Percentiles rank a stretch among this genome's conserved stretches.
Conservation (phyloP, 441 rosid genomes). For the Biscutella laevigata region DNA sequence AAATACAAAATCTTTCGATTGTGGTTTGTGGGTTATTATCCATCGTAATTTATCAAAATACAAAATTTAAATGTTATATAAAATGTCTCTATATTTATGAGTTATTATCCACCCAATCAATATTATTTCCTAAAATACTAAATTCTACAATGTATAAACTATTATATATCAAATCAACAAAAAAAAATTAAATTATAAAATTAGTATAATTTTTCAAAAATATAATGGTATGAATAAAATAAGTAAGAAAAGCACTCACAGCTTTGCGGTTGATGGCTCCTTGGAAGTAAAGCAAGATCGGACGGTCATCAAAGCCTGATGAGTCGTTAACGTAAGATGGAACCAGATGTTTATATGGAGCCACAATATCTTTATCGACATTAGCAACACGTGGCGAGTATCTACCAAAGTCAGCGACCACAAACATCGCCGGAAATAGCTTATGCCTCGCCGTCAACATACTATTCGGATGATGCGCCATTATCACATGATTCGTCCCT, state of each 20-base stretch:
- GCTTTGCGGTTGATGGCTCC: slow-evolving; percentile 93
- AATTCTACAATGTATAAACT: too few species aligned
- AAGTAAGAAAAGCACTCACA: slow-evolving; percentile 28
- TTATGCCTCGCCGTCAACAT: slow-evolving; percentile 65
- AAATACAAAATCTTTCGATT: too few species aligned
- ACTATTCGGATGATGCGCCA: slow-evolving; percentile 94
- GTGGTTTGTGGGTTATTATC: too few species aligned
- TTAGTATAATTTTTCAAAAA: too few species aligned
- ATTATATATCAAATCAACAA: too few species aligned
- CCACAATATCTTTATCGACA: slow-evolving; percentile 75
- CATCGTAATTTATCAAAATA: too few species aligned
- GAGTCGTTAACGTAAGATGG: slow-evolving; percentile 45
- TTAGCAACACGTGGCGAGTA: slow-evolving; percentile 74
- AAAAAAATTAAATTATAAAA: too few species aligned
- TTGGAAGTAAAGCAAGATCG: slow-evolving; percentile 73
- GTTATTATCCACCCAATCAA: too few species aligned
- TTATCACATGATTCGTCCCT: slow-evolving; percentile 61
- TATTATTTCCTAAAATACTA: too few species aligned
- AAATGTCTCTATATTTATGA: too few species aligned
- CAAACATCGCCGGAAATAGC: slow-evolving; percentile 67
- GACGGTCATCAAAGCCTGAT: slow-evolving; percentile 54
- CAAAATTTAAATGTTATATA: too few species aligned
- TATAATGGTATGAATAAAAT: too few species aligned
- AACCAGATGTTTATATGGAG: slow-evolving; percentile 80
- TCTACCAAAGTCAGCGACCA: slow-evolving; percentile 84